A percentile compares a stretch with the other conserved stretches of the same genome.
These are phyloP conservation scores for Ascochyta lentis DNA, from an alignment of 2,329 filamentous ascomycete genomes.

Conservation along the genomic window DNA sequence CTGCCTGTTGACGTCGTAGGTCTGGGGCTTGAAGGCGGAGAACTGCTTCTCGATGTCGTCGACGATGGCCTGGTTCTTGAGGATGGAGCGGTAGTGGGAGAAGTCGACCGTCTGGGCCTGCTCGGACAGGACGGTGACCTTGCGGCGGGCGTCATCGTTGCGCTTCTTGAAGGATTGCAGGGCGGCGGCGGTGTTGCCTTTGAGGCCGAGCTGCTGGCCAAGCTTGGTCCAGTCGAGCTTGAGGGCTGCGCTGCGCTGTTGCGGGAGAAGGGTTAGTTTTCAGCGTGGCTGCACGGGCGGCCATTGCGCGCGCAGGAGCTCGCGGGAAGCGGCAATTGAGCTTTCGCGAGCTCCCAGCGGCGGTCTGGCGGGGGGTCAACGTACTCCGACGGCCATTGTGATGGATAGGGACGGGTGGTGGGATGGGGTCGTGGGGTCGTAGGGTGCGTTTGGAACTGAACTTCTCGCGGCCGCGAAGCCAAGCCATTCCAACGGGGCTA, in stretches of 20 bases:
- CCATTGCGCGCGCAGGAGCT: conserved; percentile 35
- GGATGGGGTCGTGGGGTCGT: conserved; percentile 28
- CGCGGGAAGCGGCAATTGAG: conserved; percentile 43
- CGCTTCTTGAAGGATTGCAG: conserved; percentile 99
- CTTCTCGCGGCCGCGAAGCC: conserved; percentile 9
- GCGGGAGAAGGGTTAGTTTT: conserved; percentile 42
- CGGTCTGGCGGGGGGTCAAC: conserved; percentile 30
- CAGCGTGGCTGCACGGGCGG: conserved; percentile 25
- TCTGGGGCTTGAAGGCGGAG: conserved; percentile 85
- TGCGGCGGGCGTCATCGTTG: conserved; percentile 97
- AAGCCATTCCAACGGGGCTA: not conserved
- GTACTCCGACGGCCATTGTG: conserved; percentile 55
- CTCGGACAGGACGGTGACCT: conserved; percentile 83
- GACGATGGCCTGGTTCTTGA: conserved; percentile 96
- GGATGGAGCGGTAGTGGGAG: conserved; percentile 82
- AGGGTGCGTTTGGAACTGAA: conserved; percentile 16
- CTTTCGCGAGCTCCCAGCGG: conserved; percentile 29
- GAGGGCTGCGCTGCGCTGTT: conserved; percentile 93
- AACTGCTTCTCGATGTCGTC: conserved; percentile 98
- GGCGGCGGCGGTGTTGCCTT: conserved; percentile 88
- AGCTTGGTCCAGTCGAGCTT: conserved; percentile 99
- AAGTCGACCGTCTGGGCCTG: conserved; percentile 90
- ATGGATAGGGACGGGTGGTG: conserved; percentile 48
- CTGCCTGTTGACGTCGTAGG: conserved; percentile 92
- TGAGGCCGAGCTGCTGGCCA: conserved; percentile 90